Conservation (phyloP, 371 early-diverging fungal species). For the Actinomucor elegans region DNA sequence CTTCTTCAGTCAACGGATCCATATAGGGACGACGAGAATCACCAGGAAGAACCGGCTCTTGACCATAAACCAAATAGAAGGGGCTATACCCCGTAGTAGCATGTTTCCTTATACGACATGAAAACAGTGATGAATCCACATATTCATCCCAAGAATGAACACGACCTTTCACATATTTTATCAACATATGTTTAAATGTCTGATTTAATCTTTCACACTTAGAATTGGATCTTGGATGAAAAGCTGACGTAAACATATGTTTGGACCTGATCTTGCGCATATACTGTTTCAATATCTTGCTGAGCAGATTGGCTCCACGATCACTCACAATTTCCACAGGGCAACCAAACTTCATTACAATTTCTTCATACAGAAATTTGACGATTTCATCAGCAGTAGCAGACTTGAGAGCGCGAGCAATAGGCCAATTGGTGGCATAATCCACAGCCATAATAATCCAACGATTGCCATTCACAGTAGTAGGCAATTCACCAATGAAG, state of each 20-base stretch:
- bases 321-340: conserved; percentile 27
- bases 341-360: conserved; percentile 32
- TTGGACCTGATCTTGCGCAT: neutral
- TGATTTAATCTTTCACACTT: conserved; percentile 26
- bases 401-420: conserved; percentile 19
- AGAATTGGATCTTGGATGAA: conserved; percentile 16
- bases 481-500: conserved; percentile 23
- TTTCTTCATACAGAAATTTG: conserved; percentile 14
- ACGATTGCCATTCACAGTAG: conserved; percentile 5
- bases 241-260: neutral
- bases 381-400: conserved; percentile 12
- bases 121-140: conserved; percentile 7
- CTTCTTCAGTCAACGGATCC: neutral
- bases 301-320: conserved; percentile 21
- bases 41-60: conserved; percentile 12
- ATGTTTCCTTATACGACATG: conserved; percentile 9
- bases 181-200: conserved; percentile 1
- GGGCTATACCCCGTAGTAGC: conserved; percentile 7
- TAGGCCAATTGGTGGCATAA: conserved; percentile 38
- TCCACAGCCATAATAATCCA: conserved; percentile 38
- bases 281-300: neutral
- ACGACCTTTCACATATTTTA: conserved; percentile 4
- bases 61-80: conserved; percentile 17
- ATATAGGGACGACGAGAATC: conserved; percentile 8
- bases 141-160: conserved; percentile 6